phyloP scores from a whole-genome alignment of 495 filamentous ascomycete genomes.

The Penicillium ucsense region DNA sequence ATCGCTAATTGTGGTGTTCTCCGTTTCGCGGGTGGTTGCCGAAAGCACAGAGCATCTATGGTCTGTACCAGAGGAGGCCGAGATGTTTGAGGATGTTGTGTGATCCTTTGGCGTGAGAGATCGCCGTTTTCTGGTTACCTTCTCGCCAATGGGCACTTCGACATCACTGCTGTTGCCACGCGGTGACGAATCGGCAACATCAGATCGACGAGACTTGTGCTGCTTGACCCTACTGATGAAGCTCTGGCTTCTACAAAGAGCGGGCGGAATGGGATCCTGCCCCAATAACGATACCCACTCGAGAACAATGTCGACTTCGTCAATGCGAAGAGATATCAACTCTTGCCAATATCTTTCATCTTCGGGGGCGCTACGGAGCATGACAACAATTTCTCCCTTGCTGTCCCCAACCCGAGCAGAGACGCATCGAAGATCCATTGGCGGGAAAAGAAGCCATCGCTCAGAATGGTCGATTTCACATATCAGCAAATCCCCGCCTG shows the following conservation, averaged over 20 bases:
- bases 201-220: conserved; percentile 22
- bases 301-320: conserved; percentile 61
- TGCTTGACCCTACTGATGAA: conserved; percentile 40
- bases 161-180: conserved; percentile 44
- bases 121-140: conserved; percentile 24
- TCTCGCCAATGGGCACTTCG: conserved; percentile 72
- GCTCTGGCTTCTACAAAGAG: conserved; percentile 39
- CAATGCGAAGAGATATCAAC: conserved; percentile 58
- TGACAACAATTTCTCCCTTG: conserved; percentile 63
- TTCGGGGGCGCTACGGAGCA: conserved; percentile 53
- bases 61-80: conserved; percentile 23
- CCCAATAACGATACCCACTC: conserved; percentile 89
- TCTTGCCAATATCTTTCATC: conserved; percentile 62
- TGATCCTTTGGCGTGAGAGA: conserved; percentile 22
- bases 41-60: conserved; percentile 25
- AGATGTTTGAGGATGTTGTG: conserved; percentile 26
- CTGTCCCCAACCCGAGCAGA: conserved; percentile 73
- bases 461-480: conserved; percentile 70
- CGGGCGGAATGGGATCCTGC: conserved; percentile 62
- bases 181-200: conserved; percentile 24
- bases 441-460: conserved; percentile 86
- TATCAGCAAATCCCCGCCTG: conserved; percentile 74
- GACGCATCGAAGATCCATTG: conserved; percentile 54
- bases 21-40: conserved; percentile 29
- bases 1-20: conserved; percentile 20